Evolutionary conservation across 2,329 filamentous ascomycete genomes (phyloP).

Genomic region (Colletotrichum trifolii): DNA sequence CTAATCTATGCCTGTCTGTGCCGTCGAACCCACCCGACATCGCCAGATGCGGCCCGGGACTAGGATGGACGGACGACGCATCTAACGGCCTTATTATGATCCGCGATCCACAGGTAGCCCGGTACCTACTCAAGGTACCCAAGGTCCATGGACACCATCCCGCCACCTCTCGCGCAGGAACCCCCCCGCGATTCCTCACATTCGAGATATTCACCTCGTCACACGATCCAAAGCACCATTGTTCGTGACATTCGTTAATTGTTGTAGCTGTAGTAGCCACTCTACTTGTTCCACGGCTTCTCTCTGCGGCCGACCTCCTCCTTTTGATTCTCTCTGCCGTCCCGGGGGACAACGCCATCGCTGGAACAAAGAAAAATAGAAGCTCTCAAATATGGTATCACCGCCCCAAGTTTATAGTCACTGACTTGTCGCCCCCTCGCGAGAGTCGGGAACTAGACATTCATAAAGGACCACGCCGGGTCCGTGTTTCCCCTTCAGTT

Average conservation of each 20-base stretch:
- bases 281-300: slow-evolving; percentile 9
- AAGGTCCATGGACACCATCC: too few species aligned
- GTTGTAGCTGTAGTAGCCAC: slow-evolving; percentile 26
- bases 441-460: slow-evolving; percentile 36
- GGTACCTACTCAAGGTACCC: too few species aligned
- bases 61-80: too few species aligned
- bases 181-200: too few species aligned
- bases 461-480: slow-evolving; percentile 35
- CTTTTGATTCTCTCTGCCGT: slow-evolving; percentile 20
- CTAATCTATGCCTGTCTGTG: too few species aligned
- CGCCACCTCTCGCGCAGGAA: too few species aligned
- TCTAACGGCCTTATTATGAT: too few species aligned
- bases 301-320: slow-evolving; percentile 4
- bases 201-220: not conserved
- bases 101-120: too few species aligned
- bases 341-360: slow-evolving; percentile 32
- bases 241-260: slow-evolving; percentile 31
- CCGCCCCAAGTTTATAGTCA: slow-evolving; percentile 33
- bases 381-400: slow-evolving; percentile 37
- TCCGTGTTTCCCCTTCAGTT: slow-evolving; percentile 13
- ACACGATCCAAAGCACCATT: not conserved
- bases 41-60: too few species aligned
- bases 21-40: too few species aligned
- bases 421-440: slow-evolving; percentile 5
- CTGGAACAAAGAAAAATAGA: slow-evolving; percentile 31